Evolutionary conservation across 805 yeast genomes (phyloP).

Genomic region (Wickerhamiella sergipiensis): DNA sequence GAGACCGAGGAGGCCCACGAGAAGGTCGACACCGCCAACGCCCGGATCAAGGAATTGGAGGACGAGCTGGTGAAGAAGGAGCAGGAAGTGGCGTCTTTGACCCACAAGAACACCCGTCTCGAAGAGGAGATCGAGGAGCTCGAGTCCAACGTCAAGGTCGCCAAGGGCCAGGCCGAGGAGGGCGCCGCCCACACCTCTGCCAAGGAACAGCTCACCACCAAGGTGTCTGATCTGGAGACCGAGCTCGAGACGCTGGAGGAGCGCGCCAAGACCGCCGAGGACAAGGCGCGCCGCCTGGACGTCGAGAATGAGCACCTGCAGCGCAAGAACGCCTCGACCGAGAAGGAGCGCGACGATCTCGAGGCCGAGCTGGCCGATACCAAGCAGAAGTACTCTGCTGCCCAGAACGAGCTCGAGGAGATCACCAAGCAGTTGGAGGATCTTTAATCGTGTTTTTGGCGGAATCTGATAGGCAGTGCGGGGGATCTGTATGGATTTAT

Average conservation of each 20-base stretch:
- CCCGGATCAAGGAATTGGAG: conserved; percentile 75
- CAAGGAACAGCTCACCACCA: conserved; percentile 83
- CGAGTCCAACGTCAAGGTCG: conserved; percentile 58
- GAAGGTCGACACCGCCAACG: conserved; percentile 76
- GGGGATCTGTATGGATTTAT: too few species aligned
- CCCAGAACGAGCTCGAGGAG: conserved; percentile 91
- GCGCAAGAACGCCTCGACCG: conserved; percentile 84
- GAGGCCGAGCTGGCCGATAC: conserved; percentile 86
- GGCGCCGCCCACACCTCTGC: conserved; percentile 76
- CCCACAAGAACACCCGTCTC: conserved; percentile 79
- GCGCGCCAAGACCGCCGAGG: conserved; percentile 84
- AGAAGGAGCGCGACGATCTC: conserved; percentile 80
- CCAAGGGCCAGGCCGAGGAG: conserved; percentile 81
- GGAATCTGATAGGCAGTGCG: too few species aligned
- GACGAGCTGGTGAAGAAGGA: conserved; percentile 88
- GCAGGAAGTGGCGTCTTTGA: conserved; percentile 83
- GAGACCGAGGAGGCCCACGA: conserved; percentile 98
- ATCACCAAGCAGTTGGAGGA: conserved; percentile 90
- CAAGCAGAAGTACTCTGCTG: conserved; percentile 63
- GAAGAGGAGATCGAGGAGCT: conserved; percentile 67
- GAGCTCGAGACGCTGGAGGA: conserved; percentile 83
- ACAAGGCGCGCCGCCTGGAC: conserved; percentile 88
- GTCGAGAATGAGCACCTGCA: conserved; percentile 92
- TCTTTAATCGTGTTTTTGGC: too few species aligned
- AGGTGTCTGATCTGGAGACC: conserved; percentile 76